Evolutionary conservation across 2,329 filamentous ascomycete genomes (phyloP).

Genomic region (Elsinoe fawcettii): DNA sequence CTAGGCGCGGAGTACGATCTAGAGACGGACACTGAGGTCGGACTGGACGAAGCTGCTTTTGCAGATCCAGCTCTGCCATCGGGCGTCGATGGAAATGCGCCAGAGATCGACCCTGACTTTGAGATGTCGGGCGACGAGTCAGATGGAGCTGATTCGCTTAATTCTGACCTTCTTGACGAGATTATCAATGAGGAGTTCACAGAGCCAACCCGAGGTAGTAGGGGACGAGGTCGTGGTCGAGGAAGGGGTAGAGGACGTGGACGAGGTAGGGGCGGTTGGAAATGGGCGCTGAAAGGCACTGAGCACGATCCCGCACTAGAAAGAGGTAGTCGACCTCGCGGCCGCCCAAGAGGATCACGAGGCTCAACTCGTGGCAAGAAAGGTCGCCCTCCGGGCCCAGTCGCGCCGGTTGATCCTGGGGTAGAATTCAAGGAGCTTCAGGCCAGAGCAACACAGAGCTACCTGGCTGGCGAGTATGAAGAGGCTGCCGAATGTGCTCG

Average conservation of each 20-base stretch:
- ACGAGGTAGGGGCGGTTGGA: constrained; percentile 25
- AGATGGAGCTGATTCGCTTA: constrained; percentile 17
- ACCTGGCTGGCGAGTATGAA: constrained; percentile 54
- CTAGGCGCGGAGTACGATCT: constrained; percentile 25
- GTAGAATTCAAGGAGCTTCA: constrained; percentile 64
- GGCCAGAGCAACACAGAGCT: constrained; percentile 59
- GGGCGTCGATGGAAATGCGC: constrained; percentile 26
- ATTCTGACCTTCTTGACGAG: constrained; percentile 16
- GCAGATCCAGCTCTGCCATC: neutral
- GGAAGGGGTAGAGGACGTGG: constrained; percentile 16
- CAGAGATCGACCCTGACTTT: constrained; percentile 30
- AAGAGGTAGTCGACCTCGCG: constrained; percentile 11
- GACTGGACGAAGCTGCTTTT: constrained; percentile 15
- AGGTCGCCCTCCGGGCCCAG: neutral
- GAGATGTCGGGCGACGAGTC: constrained; percentile 27
- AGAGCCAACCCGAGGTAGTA: constrained; percentile 10
- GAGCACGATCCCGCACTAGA: constrained; percentile 25
- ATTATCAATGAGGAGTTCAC: constrained; percentile 14
- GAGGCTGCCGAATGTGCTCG: constrained; percentile 47
- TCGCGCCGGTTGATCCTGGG: constrained; percentile 52
- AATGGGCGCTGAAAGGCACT: constrained; percentile 28
- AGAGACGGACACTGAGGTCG: constrained; percentile 17
- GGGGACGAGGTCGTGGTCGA: constrained; percentile 19
- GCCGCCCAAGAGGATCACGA: constrained; percentile 14
- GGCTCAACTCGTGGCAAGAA: constrained; percentile 18